Conservation (phyloP, 2,329 filamentous ascomycete species). For the Trichoderma sp. region DNA sequence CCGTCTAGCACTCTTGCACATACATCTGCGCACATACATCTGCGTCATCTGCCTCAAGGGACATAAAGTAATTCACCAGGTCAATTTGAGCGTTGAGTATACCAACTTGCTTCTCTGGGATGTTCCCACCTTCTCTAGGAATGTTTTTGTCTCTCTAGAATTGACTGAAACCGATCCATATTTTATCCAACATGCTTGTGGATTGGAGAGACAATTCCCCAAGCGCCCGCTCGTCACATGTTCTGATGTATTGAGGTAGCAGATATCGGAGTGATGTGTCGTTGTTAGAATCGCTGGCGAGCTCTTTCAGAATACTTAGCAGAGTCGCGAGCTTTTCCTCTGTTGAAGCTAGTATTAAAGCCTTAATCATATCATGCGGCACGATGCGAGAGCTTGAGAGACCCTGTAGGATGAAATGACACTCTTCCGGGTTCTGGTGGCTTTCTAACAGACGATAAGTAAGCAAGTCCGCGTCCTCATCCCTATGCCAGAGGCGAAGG, state of each 20-base stretch:
- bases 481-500: not conserved
- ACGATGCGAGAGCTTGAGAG: fast-evolving
- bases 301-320: not conserved
- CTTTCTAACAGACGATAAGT: not conserved
- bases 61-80: not conserved
- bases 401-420: not conserved
- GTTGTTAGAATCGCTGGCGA: not conserved
- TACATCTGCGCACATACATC: not conserved
- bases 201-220: not conserved
- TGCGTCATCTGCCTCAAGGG: not conserved
- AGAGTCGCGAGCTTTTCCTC: not conserved
- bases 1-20: not conserved
- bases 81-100: not conserved
- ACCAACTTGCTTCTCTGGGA: not conserved
- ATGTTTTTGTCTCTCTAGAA: not conserved
- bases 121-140: not conserved
- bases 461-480: not conserved
- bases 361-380: not conserved
- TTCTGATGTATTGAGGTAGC: not conserved
- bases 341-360: not conserved
- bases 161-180: too few species aligned
- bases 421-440: not conserved
- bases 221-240: not conserved
- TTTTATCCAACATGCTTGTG: not conserved
- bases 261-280: not conserved